phyloP scores from a whole-genome alignment of 345 rosid genomes.

The Combretum micranthum region DNA sequence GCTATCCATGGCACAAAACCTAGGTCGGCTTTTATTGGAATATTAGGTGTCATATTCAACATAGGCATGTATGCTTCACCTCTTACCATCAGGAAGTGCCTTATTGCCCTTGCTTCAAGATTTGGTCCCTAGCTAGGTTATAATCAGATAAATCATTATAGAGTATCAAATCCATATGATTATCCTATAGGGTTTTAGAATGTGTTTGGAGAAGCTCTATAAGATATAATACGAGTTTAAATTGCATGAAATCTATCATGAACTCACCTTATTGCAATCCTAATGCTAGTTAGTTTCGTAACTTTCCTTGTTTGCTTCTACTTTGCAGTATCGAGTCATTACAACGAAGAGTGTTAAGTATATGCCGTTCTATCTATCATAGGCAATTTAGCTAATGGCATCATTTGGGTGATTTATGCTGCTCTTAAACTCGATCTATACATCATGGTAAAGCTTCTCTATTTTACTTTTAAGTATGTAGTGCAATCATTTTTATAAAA shows the following conservation, averaged over 20 bases:
- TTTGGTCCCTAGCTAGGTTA: not conserved
- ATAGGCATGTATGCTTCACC: slow-evolving; percentile 63
- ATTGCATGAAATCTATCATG: no score
- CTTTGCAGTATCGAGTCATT: slow-evolving; percentile 29
- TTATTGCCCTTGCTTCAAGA: no score
- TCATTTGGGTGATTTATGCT: slow-evolving; percentile 53
- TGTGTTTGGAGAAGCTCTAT: not conserved
- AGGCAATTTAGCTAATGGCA: slow-evolving; percentile 42
- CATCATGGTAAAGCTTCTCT: slow-evolving; percentile 32
- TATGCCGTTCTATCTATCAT: slow-evolving; percentile 72
- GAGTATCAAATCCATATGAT: not conserved
- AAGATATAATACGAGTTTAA: no score
- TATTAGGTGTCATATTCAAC: slow-evolving; percentile 27
- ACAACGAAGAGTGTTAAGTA: slow-evolving; percentile 76
- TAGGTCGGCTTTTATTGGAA: slow-evolving; percentile 50
- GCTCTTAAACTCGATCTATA: slow-evolving; percentile 48
- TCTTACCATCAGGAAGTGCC: slow-evolving; percentile 45
- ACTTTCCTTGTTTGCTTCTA: not conserved
- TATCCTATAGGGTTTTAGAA: no score
- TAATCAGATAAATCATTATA: not conserved
- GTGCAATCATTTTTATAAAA: not conserved
- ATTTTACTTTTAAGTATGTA: not conserved
- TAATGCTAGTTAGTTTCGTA: not conserved
- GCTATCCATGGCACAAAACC: slow-evolving; percentile 26
- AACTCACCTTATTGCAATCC: not conserved